A percentile compares a stretch with the other conserved stretches of the same genome.
These are phyloP conservation scores for Entomophthora muscae DNA, from an alignment of 371 early-diverging fungal species.

Conservation along the genomic window DNA sequence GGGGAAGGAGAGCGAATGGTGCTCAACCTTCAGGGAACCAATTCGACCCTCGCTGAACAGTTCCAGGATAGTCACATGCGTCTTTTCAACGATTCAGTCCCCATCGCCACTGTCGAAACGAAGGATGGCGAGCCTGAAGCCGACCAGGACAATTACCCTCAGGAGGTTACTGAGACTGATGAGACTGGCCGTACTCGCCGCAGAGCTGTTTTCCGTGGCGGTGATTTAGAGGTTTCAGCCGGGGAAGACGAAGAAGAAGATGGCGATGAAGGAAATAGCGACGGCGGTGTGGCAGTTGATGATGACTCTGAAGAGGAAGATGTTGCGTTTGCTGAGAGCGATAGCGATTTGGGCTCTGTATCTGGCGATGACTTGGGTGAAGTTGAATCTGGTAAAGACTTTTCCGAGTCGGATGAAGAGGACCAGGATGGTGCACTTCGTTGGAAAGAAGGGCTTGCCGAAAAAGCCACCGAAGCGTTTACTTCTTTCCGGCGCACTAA, in stretches of 20 bases:
- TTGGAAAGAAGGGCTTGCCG: conserved; percentile 43
- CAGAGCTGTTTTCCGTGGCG: conserved; percentile 27
- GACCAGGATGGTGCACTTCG: conserved; percentile 35
- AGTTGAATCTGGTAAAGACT: too few species aligned
- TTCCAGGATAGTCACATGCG: conserved; percentile 57
- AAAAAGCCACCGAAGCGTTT: conserved; percentile 45
- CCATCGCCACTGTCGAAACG: conserved; percentile 41
- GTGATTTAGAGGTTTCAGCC: conserved; percentile 20
- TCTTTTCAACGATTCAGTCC: conserved; percentile 61
- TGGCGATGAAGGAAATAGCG: too few species aligned
- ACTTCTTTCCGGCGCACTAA: conserved; percentile 41
- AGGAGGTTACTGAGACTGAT: conserved; percentile 22
- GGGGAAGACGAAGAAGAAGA: too few species aligned
- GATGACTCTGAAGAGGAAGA: conserved; percentile 8
- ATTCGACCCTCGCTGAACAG: conserved; percentile 54
- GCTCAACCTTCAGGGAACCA: conserved; percentile 70
- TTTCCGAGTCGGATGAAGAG: conserved; percentile 12
- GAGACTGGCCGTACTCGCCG: conserved; percentile 31
- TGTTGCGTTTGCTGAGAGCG: conserved; percentile 20
- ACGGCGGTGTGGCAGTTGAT: conserved; percentile 15
- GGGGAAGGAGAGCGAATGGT: conserved; percentile 60
- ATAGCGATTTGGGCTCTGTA: conserved; percentile 17
- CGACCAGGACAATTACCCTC: conserved; percentile 8
- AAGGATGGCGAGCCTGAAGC: conserved; percentile 20
- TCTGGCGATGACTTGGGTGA: too few species aligned